Conservation (phyloP, 108 stramenopile species). For the Stephanodiscus minutulus region DNA sequence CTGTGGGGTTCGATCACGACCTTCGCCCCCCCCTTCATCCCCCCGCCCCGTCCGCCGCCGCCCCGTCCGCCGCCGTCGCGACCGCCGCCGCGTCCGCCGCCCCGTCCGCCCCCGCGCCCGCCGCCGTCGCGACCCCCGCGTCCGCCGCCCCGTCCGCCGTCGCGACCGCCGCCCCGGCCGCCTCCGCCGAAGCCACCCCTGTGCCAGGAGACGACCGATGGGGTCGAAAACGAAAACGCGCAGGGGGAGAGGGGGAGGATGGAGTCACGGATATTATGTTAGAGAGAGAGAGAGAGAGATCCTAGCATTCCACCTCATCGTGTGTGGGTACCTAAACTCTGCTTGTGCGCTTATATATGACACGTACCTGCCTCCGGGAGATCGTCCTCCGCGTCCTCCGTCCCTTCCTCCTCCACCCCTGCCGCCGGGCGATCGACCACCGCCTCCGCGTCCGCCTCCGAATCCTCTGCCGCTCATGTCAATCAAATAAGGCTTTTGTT, state of each 20-base stretch:
- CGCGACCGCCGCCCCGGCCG: conserved; percentile 51
- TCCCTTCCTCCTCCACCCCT: conserved; percentile 54
- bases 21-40: conserved; percentile 95
- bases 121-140: conserved; percentile 55
- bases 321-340: too few relatives aligned
- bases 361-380: background rate
- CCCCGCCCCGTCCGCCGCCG: conserved; percentile 72
- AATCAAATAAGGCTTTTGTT: too few relatives aligned
- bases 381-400: conserved; percentile 41
- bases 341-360: too few relatives aligned
- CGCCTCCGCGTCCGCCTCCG: conserved; percentile 51
- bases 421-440: conserved; percentile 39
- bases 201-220: conserved; percentile 52
- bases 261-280: background rate
- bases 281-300: too few relatives aligned
- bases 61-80: conserved; percentile 75
- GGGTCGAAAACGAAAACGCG: too few relatives aligned
- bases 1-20: conserved; percentile 95
- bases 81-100: conserved; percentile 51
- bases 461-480: too few relatives aligned
- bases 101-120: conserved; percentile 30
- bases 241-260: conserved; percentile 8
- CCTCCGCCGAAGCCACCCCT: conserved; percentile 56
- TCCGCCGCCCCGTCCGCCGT: conserved; percentile 58
- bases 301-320: too few relatives aligned